Conservation (phyloP, 2,329 filamentous ascomycete species). For the Colletotrichum sp. region DNA sequence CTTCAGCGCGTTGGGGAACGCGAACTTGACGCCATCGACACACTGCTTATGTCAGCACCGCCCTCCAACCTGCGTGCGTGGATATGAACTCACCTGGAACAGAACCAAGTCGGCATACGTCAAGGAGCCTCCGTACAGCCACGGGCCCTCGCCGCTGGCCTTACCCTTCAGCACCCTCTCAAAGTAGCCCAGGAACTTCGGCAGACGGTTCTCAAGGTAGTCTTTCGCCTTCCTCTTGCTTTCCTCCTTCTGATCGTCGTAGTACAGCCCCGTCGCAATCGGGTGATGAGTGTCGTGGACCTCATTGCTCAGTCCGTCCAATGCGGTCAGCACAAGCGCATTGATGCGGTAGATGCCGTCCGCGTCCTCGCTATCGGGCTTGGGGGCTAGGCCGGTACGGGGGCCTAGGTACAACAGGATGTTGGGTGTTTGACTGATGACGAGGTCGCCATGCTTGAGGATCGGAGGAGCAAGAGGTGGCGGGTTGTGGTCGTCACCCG, state of each 20-base stretch:
- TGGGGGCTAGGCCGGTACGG: constrained; percentile 60
- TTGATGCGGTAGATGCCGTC: constrained; percentile 64
- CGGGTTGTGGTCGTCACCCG: constrained; percentile 62
- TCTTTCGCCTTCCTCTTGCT: constrained; percentile 60
- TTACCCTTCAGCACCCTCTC: constrained; percentile 68
- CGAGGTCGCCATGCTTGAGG: constrained; percentile 64
- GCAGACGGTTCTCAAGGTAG: constrained; percentile 67
- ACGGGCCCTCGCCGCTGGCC: constrained; percentile 62
- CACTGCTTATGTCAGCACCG: constrained; percentile 35
- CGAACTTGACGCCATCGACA: constrained; percentile 65
- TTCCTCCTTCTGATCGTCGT: constrained; percentile 78
- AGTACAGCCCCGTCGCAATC: constrained; percentile 62
- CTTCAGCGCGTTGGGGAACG: constrained; percentile 72
- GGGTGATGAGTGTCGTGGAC: constrained; percentile 81
- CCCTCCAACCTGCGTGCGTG: rapidly evolving
- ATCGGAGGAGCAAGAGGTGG: constrained; percentile 72
- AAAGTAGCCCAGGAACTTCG: constrained; percentile 76
- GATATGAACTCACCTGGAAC: constrained; percentile 62
- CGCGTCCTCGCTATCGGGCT: constrained; percentile 40
- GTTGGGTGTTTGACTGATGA: constrained; percentile 73
- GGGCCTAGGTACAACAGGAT: constrained; percentile 75
- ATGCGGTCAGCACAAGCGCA: constrained; percentile 68
- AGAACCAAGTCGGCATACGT: constrained; percentile 77
- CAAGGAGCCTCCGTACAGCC: constrained; percentile 68
- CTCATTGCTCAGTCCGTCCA: constrained; percentile 75